Evolutionary conservation across 495 filamentous ascomycete species (phyloP).

Genomic region (Bacidia rubella): DNA sequence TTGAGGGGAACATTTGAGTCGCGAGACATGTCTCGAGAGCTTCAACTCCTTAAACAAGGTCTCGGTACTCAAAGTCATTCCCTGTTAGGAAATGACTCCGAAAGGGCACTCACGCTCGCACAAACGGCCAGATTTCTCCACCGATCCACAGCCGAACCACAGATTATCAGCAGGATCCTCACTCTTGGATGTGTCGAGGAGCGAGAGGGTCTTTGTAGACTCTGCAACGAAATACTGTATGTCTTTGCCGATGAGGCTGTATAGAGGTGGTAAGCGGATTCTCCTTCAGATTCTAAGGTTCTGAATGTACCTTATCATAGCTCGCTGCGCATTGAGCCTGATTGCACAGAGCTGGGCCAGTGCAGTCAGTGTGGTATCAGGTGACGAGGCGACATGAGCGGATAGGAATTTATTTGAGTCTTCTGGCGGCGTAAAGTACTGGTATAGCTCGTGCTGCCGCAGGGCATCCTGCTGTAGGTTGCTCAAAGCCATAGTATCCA

Average conservation of each 20-base stretch:
- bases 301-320: constrained; percentile 28
- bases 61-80: too few relatives aligned
- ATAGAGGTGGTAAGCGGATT: constrained; percentile 4
- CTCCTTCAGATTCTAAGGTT: neutral
- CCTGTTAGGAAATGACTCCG: constrained; percentile 4
- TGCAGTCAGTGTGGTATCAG: constrained; percentile 30
- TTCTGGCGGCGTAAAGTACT: constrained; percentile 29
- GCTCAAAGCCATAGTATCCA: too few relatives aligned
- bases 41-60: too few relatives aligned
- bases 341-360: constrained; percentile 37
- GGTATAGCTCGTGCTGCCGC: constrained; percentile 32
- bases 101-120: constrained; percentile 30
- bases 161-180: constrained; percentile 28
- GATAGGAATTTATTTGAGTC: neutral
- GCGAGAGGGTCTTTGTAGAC: constrained; percentile 30
- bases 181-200: constrained; percentile 22
- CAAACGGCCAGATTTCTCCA: constrained; percentile 31
- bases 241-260: constrained; percentile 25
- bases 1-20: too few relatives aligned
- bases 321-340: constrained; percentile 34
- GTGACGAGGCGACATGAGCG: constrained; percentile 7
- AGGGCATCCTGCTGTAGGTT: constrained; percentile 8
- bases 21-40: too few relatives aligned
- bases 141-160: constrained; percentile 31
- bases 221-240: constrained; percentile 44